phyloP scores from a whole-genome alignment of 1,284 basidiomycete species.

The Tylopilus sp. region DNA sequence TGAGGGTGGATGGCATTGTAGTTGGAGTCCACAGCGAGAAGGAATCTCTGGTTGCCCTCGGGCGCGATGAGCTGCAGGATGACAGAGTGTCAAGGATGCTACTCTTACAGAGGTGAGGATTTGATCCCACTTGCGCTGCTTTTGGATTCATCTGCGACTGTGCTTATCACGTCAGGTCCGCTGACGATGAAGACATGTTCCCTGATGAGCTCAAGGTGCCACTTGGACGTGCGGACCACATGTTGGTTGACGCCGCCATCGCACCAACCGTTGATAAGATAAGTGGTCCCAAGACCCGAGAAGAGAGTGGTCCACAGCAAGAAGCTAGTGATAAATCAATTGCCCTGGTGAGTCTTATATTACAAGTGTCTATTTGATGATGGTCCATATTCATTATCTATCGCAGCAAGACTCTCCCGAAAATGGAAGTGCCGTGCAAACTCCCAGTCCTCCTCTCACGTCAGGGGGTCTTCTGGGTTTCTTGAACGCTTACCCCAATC shows the following conservation, averaged over 20 bases:
- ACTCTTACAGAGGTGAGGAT: slow-evolving; percentile 54
- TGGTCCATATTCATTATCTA: not conserved
- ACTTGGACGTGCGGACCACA: slow-evolving; percentile 55
- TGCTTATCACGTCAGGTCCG: slow-evolving; percentile 16
- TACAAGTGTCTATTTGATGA: not conserved
- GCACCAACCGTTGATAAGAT: slow-evolving; percentile 20
- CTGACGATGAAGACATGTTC: slow-evolving; percentile 41
- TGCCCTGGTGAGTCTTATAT: slow-evolving; percentile 17
- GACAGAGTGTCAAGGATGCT: slow-evolving; percentile 58
- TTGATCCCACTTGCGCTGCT: not conserved
- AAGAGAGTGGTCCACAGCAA: slow-evolving; percentile 25
- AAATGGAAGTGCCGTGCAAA: slow-evolving; percentile 25
- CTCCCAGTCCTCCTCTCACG: slow-evolving; percentile 3
- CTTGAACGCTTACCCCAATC: slow-evolving; percentile 44
- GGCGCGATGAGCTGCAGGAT: slow-evolving; percentile 68
- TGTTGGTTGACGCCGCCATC: slow-evolving; percentile 42
- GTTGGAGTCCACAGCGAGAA: slow-evolving; percentile 68
- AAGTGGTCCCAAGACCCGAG: slow-evolving; percentile 31
- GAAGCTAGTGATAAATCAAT: slow-evolving; percentile 21
- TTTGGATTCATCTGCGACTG: slow-evolving; percentile 27
- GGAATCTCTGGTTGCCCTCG: slow-evolving; percentile 61
- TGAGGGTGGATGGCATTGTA: slow-evolving; percentile 52
- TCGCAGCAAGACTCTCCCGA: slow-evolving; percentile 23
- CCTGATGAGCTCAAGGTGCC: slow-evolving; percentile 61
- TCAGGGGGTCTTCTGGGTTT: slow-evolving; percentile 40